A percentile compares a stretch with the other conserved stretches of the same genome.
phyloP scores from a whole-genome alignment of 2,329 filamentous ascomycete genomes.

The Xylaria sp. region DNA sequence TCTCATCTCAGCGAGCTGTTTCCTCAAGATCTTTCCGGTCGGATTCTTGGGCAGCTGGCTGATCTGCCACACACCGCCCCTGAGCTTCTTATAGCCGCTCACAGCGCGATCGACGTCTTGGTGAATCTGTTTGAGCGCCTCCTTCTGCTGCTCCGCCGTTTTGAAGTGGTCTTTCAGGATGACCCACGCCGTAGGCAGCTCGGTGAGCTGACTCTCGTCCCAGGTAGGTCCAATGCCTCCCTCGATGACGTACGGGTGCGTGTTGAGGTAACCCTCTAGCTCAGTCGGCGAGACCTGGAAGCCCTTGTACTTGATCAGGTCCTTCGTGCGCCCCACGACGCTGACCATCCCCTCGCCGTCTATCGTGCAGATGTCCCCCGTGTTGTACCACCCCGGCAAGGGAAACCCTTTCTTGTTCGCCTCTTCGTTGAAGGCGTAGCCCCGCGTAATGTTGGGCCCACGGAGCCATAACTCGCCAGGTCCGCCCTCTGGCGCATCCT shows the following conservation, averaged over 20 bases:
- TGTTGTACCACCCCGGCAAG: conserved; percentile 50
- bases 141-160: conserved; percentile 25
- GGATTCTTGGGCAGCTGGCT: conserved; percentile 44
- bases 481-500: conserved; percentile 45
- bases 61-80: conserved; percentile 46
- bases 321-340: conserved; percentile 48
- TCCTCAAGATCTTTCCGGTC: conserved; percentile 47
- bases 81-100: conserved; percentile 50
- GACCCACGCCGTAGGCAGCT: conserved; percentile 48
- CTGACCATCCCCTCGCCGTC: conserved; percentile 42
- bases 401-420: conserved; percentile 47
- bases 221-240: conserved; percentile 44
- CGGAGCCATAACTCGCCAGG: conserved; percentile 52
- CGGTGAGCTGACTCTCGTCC: conserved; percentile 47
- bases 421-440: conserved; percentile 49
- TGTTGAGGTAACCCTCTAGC: conserved; percentile 45
- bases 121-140: conserved; percentile 42
- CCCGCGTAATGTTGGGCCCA: conserved; percentile 50
- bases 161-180: conserved; percentile 38
- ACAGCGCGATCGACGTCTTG: conserved; percentile 44
- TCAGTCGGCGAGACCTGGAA: conserved; percentile 49
- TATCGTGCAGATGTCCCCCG: conserved; percentile 51
- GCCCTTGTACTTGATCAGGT: conserved; percentile 51
- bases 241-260: conserved; percentile 46
- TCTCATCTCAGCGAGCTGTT: conserved; percentile 41